Conservation (phyloP, 306 rosid species). For the Inga laurina region DNA sequence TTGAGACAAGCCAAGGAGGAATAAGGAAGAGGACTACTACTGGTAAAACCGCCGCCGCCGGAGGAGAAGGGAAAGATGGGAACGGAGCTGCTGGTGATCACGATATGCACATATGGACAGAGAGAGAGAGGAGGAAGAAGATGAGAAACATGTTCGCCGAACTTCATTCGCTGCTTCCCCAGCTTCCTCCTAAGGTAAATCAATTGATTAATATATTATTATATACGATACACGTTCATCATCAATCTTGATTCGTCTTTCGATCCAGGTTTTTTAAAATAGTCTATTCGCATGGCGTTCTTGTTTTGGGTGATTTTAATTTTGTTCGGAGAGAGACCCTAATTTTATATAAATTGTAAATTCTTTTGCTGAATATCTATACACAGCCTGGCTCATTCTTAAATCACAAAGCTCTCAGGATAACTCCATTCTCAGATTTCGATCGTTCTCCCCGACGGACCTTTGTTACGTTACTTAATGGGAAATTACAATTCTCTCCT, state of each 20-base stretch:
- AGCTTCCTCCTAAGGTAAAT: conserved; percentile 73
- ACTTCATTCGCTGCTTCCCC: conserved; percentile 87
- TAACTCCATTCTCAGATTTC: neutral
- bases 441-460: neutral
- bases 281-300: neutral
- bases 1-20: neutral
- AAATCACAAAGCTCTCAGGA: neutral
- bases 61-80: neutral
- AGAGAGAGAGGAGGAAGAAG: conserved; percentile 90
- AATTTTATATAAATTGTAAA: neutral
- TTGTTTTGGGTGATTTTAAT: neutral
- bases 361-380: neutral
- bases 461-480: neutral
- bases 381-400: neutral
- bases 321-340: neutral
- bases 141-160: conserved; percentile 70
- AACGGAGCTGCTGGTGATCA: conserved; percentile 34
- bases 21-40: neutral
- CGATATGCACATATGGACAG: conserved; percentile 67
- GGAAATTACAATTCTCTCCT: neutral
- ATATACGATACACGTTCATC: neutral
- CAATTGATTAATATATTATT: neutral
- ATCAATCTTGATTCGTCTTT: neutral
- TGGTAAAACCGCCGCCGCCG: too few relatives aligned
- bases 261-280: neutral